Evolutionary conservation across 2,329 filamentous ascomycete species (phyloP).

Genomic region (Trichoderma sp.): DNA sequence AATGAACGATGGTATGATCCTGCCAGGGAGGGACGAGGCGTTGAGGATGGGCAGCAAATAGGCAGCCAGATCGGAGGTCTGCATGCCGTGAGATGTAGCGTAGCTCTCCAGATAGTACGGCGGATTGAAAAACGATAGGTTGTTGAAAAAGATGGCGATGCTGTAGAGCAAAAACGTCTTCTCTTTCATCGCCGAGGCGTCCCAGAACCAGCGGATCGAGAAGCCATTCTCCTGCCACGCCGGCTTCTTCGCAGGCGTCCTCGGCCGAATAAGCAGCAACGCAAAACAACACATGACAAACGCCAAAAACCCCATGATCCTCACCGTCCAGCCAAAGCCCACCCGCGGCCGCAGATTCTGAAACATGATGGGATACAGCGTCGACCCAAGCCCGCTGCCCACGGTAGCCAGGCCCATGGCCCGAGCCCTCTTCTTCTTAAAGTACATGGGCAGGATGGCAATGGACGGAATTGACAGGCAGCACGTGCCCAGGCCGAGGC

Average conservation of each 20-base stretch:
- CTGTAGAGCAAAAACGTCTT: slow-evolving; percentile 38
- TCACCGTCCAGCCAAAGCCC: slow-evolving; percentile 41
- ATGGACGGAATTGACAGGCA: slow-evolving; percentile 40
- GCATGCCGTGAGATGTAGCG: slow-evolving; percentile 39
- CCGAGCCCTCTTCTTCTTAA: slow-evolving; percentile 41
- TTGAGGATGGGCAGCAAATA: slow-evolving; percentile 56
- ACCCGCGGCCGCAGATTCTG: slow-evolving; percentile 33
- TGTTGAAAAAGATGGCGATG: slow-evolving; percentile 38
- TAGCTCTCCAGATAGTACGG: slow-evolving; percentile 51
- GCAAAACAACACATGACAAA: slow-evolving; percentile 37
- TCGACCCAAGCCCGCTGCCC: slow-evolving; percentile 44
- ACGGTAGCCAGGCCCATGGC: slow-evolving; percentile 47
- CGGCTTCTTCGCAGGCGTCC: slow-evolving; percentile 18
- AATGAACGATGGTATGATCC: slow-evolving; percentile 49
- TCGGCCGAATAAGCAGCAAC: slow-evolving; percentile 34
- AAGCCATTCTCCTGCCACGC: slow-evolving; percentile 21
- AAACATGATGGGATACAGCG: slow-evolving; percentile 44
- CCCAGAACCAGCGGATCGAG: slow-evolving; percentile 24
- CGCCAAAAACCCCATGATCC: slow-evolving; percentile 40
- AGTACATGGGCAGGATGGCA: slow-evolving; percentile 46
- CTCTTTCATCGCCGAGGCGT: slow-evolving; percentile 29
- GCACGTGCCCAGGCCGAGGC: slow-evolving; percentile 42
- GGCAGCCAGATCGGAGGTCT: slow-evolving; percentile 38
- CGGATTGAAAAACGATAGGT: slow-evolving; percentile 42
- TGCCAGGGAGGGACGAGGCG: slow-evolving; percentile 51